phyloP scores from a whole-genome alignment of 129 eudicot species.

The Centaurea solstitialis region DNA sequence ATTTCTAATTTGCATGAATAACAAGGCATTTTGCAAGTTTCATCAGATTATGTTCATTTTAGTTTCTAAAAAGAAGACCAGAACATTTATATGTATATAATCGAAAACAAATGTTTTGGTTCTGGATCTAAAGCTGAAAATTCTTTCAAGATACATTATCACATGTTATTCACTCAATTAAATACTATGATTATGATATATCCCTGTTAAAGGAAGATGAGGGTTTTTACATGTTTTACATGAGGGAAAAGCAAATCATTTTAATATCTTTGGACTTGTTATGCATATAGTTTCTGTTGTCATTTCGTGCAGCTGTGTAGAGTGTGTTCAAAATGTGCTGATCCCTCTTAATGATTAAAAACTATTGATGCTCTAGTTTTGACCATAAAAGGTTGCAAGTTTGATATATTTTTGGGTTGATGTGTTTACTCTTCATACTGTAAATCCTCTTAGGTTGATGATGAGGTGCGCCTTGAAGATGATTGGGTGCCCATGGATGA shows the following conservation, averaged over 20 bases:
- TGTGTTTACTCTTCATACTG: neutral
- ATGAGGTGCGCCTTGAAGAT: slow-evolving; percentile 96
- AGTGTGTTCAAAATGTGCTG: neutral
- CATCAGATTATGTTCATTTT: neutral
- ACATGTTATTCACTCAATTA: neutral
- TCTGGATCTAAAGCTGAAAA: neutral
- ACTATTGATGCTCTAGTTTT: neutral
- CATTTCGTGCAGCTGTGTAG: neutral
- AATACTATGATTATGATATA: neutral
- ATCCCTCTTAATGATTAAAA: neutral
- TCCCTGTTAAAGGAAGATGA: neutral
- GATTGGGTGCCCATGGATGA: slow-evolving; percentile 99
- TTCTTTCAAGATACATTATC: neutral
- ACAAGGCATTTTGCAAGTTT: neutral
- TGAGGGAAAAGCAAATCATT: neutral
- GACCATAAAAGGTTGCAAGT: neutral
- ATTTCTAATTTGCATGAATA: neutral
- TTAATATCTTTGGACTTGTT: neutral
- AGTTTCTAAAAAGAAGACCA: neutral
- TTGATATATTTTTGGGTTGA: neutral
- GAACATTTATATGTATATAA: neutral
- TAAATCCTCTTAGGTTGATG: slow-evolving; percentile 61
- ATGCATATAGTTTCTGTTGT: neutral
- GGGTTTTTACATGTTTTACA: neutral
- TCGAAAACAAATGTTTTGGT: neutral